Percentiles rank a stretch among this genome's conserved stretches.
phyloP scores from a whole-genome alignment of 1,139 yeast genomes.

The Candida sp. region DNA sequence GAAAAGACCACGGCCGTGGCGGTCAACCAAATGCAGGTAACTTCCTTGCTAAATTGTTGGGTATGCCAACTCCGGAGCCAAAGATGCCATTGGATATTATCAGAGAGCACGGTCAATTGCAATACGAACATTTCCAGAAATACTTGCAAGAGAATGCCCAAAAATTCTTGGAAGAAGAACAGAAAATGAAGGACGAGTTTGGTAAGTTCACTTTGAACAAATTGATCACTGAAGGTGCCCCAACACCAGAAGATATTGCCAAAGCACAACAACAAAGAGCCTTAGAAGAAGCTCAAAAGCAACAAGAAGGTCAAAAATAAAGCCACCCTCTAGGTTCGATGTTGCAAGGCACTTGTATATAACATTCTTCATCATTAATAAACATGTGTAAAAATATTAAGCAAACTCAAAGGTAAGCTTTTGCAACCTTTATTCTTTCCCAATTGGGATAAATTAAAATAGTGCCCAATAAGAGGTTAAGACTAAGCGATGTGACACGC shows the following conservation, averaged over 20 bases:
- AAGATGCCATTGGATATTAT: constrained; percentile 92
- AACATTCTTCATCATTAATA: background rate
- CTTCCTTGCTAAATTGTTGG: constrained; percentile 60
- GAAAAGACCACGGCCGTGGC: constrained; percentile 62
- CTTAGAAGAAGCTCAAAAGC: constrained; percentile 18
- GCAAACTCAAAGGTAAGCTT: background rate
- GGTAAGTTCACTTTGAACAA: constrained; percentile 84
- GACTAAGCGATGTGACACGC: too few species aligned
- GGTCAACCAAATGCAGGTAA: constrained; percentile 53
- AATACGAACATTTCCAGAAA: constrained; percentile 83
- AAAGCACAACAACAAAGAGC: constrained; percentile 57
- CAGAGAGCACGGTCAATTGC: constrained; percentile 93
- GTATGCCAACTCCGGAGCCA: constrained; percentile 63
- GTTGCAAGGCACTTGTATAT: constrained; percentile 5
- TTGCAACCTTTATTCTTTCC: background rate
- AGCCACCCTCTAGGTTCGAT: background rate
- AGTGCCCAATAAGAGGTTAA: too few species aligned
- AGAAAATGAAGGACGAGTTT: constrained; percentile 78
- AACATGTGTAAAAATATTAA: background rate
- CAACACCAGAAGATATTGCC: constrained; percentile 85
- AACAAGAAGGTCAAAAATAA: constrained; percentile 9
- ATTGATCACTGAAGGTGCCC: constrained; percentile 83
- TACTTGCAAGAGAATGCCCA: constrained; percentile 89
- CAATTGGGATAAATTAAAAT: background rate
- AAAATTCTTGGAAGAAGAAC: constrained; percentile 80